A percentile compares a stretch with the other conserved stretches of the same genome.
Evolutionary conservation across 1,139 yeast genomes (phyloP).

Genomic region (Protomyces inundatus): DNA sequence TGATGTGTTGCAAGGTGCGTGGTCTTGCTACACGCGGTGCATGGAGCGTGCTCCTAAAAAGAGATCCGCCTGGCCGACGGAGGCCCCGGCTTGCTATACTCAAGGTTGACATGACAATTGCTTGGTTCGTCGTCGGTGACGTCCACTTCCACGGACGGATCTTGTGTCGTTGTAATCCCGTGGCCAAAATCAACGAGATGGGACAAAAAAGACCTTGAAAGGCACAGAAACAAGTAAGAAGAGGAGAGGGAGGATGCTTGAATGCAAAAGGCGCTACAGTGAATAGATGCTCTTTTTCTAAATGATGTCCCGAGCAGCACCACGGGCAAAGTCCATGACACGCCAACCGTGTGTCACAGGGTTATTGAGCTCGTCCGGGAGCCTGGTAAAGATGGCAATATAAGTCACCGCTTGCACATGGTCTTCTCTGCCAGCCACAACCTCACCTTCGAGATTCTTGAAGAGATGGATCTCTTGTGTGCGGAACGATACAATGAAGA

Average conservation of each 20-base stretch:
- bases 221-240: neutral
- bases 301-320: conserved; percentile 26
- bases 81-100: neutral
- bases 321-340: conserved; percentile 86
- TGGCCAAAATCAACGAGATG: neutral
- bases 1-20: neutral
- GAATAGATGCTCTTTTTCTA: neutral
- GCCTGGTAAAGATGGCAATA: conserved; percentile 91
- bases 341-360: conserved; percentile 96
- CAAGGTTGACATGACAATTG: neutral
- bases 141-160: too few species aligned
- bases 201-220: neutral
- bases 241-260: neutral
- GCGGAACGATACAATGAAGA: conserved; percentile 87
- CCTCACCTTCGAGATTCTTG: conserved; percentile 87
- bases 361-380: conserved; percentile 87
- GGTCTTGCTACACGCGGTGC: neutral
- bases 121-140: neutral
- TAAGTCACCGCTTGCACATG: conserved; percentile 88
- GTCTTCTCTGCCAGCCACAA: conserved; percentile 95
- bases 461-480: conserved; percentile 93
- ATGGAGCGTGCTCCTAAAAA: neutral
- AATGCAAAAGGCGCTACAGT: neutral
- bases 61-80: neutral
- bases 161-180: too few species aligned